Evolutionary conservation across 352 stramenopile species (phyloP).

Genomic region (Globisporangium parvum): DNA sequence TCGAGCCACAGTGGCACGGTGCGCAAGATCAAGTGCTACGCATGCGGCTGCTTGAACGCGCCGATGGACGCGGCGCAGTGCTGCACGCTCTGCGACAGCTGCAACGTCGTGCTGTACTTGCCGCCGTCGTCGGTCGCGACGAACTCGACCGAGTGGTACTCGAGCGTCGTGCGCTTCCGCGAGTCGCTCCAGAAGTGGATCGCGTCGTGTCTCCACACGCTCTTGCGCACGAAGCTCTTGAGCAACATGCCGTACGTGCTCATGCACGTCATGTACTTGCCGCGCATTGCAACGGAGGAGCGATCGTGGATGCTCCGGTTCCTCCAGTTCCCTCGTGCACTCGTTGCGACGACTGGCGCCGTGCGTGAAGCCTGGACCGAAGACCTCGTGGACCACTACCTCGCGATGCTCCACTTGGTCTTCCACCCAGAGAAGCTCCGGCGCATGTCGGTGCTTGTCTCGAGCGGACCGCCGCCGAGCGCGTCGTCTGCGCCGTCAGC

Average conservation of each 20-base stretch:
- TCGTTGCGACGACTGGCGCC: constrained; percentile 49
- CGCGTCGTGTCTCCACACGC: constrained; percentile 46
- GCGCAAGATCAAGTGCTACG: constrained; percentile 72
- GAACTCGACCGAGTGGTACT: constrained; percentile 77
- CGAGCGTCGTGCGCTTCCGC: constrained; percentile 62
- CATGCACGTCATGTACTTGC: constrained; percentile 84
- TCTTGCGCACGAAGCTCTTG: constrained; percentile 57
- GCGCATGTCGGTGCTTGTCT: constrained; percentile 62
- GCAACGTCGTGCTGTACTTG: constrained; percentile 70
- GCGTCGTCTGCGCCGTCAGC: constrained; percentile 8
- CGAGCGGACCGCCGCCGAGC: constrained; percentile 37
- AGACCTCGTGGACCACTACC: constrained; percentile 79
- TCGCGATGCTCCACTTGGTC: constrained; percentile 81
- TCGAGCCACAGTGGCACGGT: constrained; percentile 26
- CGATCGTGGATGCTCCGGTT: constrained; percentile 76
- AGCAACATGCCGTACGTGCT: constrained; percentile 80
- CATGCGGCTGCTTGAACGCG: constrained; percentile 56
- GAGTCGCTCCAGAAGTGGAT: constrained; percentile 83
- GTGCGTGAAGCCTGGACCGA: constrained; percentile 65
- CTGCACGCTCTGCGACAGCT: constrained; percentile 71
- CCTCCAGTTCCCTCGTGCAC: constrained; percentile 70
- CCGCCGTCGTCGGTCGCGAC: constrained; percentile 73
- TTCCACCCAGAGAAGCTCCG: constrained; percentile 84
- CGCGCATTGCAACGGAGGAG: constrained; percentile 70
- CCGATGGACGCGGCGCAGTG: constrained; percentile 63